Percentiles rank a stretch among this genome's conserved stretches.
Conservation (phyloP, 345 rosid species). For the Camelina sativa region DNA sequence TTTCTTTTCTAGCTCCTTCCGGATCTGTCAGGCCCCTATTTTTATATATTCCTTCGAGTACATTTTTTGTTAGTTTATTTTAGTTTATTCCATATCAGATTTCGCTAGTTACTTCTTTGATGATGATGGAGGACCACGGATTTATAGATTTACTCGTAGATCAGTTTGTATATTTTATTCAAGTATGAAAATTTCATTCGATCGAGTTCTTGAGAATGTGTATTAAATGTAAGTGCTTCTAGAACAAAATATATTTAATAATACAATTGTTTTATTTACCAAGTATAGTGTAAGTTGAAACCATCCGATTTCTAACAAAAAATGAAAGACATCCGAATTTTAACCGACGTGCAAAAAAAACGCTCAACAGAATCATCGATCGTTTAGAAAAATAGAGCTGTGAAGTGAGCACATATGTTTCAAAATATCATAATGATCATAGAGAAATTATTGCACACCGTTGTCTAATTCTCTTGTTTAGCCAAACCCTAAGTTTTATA, state of each 20-base stretch:
- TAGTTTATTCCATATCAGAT: constrained; percentile 1
- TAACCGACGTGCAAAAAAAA: background rate
- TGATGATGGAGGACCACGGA: constrained; percentile 6
- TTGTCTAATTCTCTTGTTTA: background rate
- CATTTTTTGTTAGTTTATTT: background rate
- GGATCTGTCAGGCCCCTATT: constrained; percentile 37
- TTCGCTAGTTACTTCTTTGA: constrained; percentile 18
- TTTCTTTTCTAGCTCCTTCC: constrained; percentile 43
- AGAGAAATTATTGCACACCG: background rate
- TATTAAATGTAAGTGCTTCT: background rate
- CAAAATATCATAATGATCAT: too few species aligned
- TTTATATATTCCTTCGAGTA: background rate
- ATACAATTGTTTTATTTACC: background rate
- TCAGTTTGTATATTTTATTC: background rate
- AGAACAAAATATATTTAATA: background rate
- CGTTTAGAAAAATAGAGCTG: too few species aligned
- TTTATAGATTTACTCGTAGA: background rate
- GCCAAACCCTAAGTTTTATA: background rate
- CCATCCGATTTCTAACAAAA: background rate
- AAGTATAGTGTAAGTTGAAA: background rate
- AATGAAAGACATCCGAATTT: background rate
- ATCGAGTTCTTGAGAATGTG: background rate
- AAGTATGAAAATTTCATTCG: background rate
- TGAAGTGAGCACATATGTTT: background rate
- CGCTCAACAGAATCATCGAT: background rate